A percentile compares a stretch with the other conserved stretches of the same genome.
Conservation (phyloP, 768 basidiomycete species). For the Tulasnella sp. region DNA sequence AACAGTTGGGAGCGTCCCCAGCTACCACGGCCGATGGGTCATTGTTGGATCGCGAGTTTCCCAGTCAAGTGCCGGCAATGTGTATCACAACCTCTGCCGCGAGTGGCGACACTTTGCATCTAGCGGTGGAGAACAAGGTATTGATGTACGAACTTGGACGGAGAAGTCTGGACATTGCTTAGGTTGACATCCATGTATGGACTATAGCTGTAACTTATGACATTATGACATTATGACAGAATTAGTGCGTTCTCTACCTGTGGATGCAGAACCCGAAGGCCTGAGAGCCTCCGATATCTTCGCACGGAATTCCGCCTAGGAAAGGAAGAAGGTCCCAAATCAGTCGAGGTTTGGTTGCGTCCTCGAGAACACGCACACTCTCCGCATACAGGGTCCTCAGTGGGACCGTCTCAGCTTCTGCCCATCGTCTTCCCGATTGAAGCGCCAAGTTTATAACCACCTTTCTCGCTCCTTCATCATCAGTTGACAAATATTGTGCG, state of each 20-base stretch:
- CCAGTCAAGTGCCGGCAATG: background rate
- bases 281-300: background rate
- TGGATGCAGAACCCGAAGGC: background rate
- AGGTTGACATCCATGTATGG: background rate
- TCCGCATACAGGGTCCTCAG: background rate
- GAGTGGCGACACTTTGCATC: background rate
- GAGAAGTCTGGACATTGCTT: background rate
- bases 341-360: background rate
- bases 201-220: background rate
- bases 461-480: conserved; percentile 11
- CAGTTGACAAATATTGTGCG: conserved; percentile 8
- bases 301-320: background rate
- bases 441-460: background rate
- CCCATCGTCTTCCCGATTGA: background rate
- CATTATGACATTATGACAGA: background rate
- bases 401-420: background rate
- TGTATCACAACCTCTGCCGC: background rate
- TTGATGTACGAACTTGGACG: background rate
- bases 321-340: background rate
- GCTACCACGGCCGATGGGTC: background rate
- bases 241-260: background rate
- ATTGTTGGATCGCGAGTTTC: background rate
- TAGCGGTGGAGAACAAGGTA: background rate
- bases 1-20: conserved; percentile 6
- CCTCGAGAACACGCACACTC: background rate